Percentiles rank a stretch among this genome's conserved stretches.
These are phyloP conservation scores for Penicillium sp. DNA, from an alignment of 2,329 filamentous ascomycete species.

Conservation along the genomic window DNA sequence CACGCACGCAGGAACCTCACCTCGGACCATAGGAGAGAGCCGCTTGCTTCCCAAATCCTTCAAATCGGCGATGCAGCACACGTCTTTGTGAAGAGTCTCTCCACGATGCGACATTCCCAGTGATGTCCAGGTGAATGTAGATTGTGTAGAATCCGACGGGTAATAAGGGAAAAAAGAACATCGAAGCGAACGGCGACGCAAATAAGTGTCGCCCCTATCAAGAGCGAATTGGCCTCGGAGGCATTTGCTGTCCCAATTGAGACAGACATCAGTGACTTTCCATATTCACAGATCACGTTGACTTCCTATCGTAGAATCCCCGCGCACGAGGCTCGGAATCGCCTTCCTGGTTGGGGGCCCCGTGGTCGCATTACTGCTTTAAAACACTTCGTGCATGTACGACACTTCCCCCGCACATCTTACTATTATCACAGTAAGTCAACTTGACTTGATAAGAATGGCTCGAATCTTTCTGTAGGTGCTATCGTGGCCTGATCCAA, in stretches of 20 bases:
- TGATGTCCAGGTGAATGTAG: background rate
- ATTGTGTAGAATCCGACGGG: background rate
- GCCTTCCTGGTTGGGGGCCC: constrained; percentile 16
- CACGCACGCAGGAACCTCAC: constrained; percentile 20
- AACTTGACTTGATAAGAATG: constrained; percentile 13
- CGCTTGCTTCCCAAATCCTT: constrained; percentile 40
- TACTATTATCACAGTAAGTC: background rate
- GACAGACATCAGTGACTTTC: background rate
- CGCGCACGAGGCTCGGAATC: constrained; percentile 17
- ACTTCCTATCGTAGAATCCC: too few relatives aligned
- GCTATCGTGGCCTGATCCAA: background rate
- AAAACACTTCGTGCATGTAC: constrained; percentile 2
- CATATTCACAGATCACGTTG: constrained; percentile 4
- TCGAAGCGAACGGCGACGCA: background rate
- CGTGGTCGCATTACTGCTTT: constrained; percentile 1
- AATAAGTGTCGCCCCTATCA: constrained; percentile 5
- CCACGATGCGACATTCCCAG: constrained; percentile 32
- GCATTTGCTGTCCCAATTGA: constrained; percentile 3
- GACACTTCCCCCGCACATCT: background rate
- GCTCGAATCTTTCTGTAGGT: constrained; percentile 29
- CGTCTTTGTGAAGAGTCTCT: constrained; percentile 30
- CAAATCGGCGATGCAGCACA: constrained; percentile 40
- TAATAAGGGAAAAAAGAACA: background rate
- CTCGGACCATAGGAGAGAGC: constrained; percentile 42
- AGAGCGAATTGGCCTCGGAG: background rate